Evolutionary conservation across 352 stramenopile species (phyloP).

Genomic region (Phytophthora sansomeana): DNA sequence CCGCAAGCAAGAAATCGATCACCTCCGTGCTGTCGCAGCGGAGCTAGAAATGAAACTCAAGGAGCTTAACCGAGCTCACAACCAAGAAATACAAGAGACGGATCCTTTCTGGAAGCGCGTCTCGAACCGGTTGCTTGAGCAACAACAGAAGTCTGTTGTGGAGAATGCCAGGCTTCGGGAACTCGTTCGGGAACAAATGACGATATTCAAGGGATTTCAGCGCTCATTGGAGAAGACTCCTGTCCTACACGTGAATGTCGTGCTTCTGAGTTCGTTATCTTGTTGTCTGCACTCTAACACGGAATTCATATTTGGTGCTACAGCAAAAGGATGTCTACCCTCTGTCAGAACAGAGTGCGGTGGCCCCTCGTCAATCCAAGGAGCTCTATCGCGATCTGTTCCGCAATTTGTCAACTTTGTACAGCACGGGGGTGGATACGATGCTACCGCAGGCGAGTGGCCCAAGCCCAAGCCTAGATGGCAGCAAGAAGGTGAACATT

Average conservation of each 20-base stretch:
- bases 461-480: constrained; percentile 27
- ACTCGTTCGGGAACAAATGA: constrained; percentile 47
- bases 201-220: constrained; percentile 36
- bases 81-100: constrained; percentile 25
- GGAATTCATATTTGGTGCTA: not conserved
- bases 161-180: constrained; percentile 59
- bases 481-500: constrained; percentile 52
- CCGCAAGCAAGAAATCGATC: constrained; percentile 55
- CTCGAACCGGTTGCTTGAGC: constrained; percentile 46
- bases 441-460: constrained; percentile 41
- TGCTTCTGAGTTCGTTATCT: not conserved
- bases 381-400: constrained; percentile 51
- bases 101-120: constrained; percentile 57
- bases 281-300: not conserved
- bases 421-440: constrained; percentile 24
- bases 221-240: constrained; percentile 33
- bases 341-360: not conserved
- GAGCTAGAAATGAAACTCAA: constrained; percentile 53
- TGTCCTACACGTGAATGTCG: constrained; percentile 6
- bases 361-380: constrained; percentile 12
- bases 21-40: constrained; percentile 42
- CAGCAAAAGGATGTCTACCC: constrained; percentile 36
- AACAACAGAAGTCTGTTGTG: constrained; percentile 44
- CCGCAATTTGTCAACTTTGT: constrained; percentile 40
- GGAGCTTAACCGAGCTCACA: constrained; percentile 36